Base-by-base conservation (phyloP, 2,329 filamentous ascomycete species). In the Nothophaeocryptopus gaeumannii region DNA sequence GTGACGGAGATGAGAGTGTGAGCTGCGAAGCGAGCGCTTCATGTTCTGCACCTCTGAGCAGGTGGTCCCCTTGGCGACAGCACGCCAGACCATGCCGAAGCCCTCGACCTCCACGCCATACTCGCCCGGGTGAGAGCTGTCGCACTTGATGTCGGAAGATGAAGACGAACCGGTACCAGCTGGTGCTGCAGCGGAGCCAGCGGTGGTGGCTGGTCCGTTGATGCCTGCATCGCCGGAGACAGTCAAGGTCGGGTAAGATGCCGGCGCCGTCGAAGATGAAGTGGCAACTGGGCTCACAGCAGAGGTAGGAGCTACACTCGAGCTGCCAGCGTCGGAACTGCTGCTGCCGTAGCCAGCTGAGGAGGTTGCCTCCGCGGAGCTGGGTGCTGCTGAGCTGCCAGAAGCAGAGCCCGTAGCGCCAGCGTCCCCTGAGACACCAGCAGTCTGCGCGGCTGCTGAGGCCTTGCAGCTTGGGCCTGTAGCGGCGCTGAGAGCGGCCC, bases 31-130 rank as follows among this genome's bases (percentile, higher is more conserved):
- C 1, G 33, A 35, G 8, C 54, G 49, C 47, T 56, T 65, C 34
- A 47, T 11, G 71, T 68, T 47, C 52, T 52, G 61, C 72, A 77
- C 1, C 63, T 66, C 43, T 20, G 44, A 15, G 33, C 48, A 51
- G 5, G 48, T 51, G 1, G 74, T 77, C n/a, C 74, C 74, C 7
- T 69, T 58, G 4, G 74, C 72, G 9, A 76, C 71, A 9, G 58
- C 50, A 57, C 71, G 69, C 63, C 65, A 74, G 15, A 72, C 61
- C 7, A 73, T 65, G 4, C 60, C 56, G 20, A 26, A 26, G 50
- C 72, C 73, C 47, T 69, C 61, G 59, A 73, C 69, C 65, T 71
- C 74, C 42, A 76, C 62, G 31, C 73, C 74, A 47, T 72, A 76
- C 50, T 73, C 61, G 5, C 46, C 59, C 5, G 42, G 39, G 13